These are phyloP conservation scores for Raddia guianensis DNA, from an alignment of 176 grass and related monocot species.

Conservation along the genomic window DNA sequence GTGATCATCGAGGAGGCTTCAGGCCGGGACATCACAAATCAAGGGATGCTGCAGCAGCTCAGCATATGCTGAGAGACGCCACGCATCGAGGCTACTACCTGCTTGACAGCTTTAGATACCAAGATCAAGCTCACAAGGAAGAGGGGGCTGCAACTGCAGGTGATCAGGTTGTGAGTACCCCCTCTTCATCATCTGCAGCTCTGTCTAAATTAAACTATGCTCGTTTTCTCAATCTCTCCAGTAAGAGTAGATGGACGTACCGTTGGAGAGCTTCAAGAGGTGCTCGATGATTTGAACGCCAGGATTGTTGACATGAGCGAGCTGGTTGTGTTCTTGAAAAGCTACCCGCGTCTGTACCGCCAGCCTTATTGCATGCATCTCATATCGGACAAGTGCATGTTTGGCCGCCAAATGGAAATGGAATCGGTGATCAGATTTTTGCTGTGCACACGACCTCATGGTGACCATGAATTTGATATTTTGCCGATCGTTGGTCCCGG, in stretches of 20 bases:
- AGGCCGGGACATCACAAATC: no score
- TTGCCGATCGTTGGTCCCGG: background rate
- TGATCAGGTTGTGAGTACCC: background rate
- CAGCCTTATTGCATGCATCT: no score
- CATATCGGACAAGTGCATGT: background rate
- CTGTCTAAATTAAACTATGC: background rate
- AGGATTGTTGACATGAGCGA: background rate
- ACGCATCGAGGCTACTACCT: no score
- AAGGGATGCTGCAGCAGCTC: no score
- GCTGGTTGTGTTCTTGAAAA: background rate
- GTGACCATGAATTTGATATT: background rate
- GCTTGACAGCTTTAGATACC: background rate
- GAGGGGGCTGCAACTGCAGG: background rate
- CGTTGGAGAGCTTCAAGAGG: background rate
- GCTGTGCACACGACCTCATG: background rate
- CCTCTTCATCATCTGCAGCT: background rate
- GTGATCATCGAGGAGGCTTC: no score
- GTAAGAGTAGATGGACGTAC: background rate
- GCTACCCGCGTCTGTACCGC: no score
- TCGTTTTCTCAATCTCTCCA: background rate
- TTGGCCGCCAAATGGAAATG: constrained; percentile 17
- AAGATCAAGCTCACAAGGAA: background rate
- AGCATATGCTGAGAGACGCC: no score
- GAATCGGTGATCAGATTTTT: background rate
- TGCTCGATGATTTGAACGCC: background rate